Base-by-base conservation (phyloP, 768 basidiomycete species). In the Mycena pura region DNA sequence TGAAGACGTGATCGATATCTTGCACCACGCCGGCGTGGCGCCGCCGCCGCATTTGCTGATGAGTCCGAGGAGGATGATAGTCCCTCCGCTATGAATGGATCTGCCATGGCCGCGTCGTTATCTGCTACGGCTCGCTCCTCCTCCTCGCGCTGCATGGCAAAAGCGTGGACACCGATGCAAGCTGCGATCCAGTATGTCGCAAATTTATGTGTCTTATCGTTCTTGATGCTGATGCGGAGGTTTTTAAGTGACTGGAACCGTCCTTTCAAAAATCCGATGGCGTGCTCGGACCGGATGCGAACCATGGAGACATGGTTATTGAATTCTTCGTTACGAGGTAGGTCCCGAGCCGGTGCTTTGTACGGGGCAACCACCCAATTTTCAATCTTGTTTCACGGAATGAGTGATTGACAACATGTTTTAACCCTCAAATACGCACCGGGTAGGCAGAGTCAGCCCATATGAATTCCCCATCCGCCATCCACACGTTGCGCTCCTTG, bases 381-480 rank as follows among this genome's bases (percentile, higher is more conserved):
- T 11, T 46, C 40, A 11, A 54, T 10, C 52, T 54, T 4, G 3
- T 29, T 13, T 15, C 14, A n/a, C n/a, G n/a, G n/a, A 11, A 19
- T 10, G 3, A 43, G 14, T 43, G 52, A 1, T n/a, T n/a, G n/a
- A 31, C 8, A 11, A n/a, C n/a, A n/a, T n/a, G n/a, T 21, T 6
- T 4, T 2, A n/a, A 5, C 17, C 3, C 15, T 2, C 15, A 11
- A 43, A 22, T 7, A 25, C 52, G 24, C 41, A 70, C 62, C n/a
- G 73, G 68, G 60, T 74, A 75, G 40, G 74, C 69, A 4, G 71
- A 70, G 44, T 75, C 71, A 3, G 64, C 72, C 70, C 69, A 74
- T 1, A 74, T 59, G 22, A 60, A 75, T 47, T 74, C 74, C 3
- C 39, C 49, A 3, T n/a, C 51, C 6, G 58, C 53, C 0, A 72